phyloP scores from a whole-genome alignment of 371 early-diverging fungal genomes.

The Lichtheimia ornata region DNA sequence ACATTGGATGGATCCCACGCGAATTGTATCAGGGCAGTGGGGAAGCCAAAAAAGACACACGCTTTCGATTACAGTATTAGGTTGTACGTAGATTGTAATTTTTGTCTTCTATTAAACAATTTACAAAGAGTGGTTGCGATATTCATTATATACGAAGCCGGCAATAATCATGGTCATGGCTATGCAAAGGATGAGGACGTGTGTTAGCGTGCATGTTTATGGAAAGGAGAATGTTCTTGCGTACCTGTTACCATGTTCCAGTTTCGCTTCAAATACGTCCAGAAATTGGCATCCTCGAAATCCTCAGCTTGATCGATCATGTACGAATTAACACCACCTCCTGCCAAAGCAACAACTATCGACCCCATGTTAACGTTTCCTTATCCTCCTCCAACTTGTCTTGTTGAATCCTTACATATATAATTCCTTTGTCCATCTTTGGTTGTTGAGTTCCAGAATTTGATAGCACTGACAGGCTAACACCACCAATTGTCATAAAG shows the following conservation, averaged over 20 bases:
- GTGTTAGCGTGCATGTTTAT: too few relatives aligned
- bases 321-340: constrained; percentile 19
- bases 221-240: neutral
- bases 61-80: neutral
- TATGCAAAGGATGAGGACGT: neutral
- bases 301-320: constrained; percentile 18
- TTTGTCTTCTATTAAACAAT: too few relatives aligned
- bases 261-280: constrained; percentile 10
- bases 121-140: neutral
- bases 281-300: constrained; percentile 8
- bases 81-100: too few relatives aligned
- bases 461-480: constrained; percentile 14
- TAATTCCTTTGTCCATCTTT: constrained; percentile 6
- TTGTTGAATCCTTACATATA: constrained; percentile 20
- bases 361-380: too few relatives aligned
- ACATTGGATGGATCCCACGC: constrained; percentile 46
- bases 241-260: constrained; percentile 21
- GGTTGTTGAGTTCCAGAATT: constrained; percentile 13
- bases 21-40: constrained; percentile 23
- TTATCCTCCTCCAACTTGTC: too few relatives aligned
- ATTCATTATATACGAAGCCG: constrained; percentile 1
- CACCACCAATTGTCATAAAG: neutral
- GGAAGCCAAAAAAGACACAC: constrained; percentile 9
- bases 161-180: neutral
- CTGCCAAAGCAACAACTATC: constrained; percentile 19